These are phyloP conservation scores for Penicillium bialowiezense DNA, from an alignment of 495 filamentous ascomycete species.

Conservation along the genomic window DNA sequence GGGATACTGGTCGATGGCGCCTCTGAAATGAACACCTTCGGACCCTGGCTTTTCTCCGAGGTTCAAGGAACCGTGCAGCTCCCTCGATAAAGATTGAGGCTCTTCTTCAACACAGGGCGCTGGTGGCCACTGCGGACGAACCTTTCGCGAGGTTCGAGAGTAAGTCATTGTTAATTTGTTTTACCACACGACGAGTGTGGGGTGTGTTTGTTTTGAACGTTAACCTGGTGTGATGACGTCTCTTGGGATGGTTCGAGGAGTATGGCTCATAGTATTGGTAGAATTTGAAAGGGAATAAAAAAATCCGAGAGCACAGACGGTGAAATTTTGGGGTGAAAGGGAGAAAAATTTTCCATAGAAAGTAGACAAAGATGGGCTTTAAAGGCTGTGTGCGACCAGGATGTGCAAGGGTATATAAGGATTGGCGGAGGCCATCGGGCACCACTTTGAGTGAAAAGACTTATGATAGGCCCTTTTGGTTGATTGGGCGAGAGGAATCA, in stretches of 20 bases:
- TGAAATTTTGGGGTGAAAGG: conserved; percentile 3
- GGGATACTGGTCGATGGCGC: conserved; percentile 46
- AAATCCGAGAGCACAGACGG: conserved; percentile 2
- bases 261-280: conserved; percentile 23
- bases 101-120: conserved; percentile 47
- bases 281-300: conserved; percentile 9
- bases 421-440: conserved; percentile 22
- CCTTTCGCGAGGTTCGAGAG: conserved; percentile 14
- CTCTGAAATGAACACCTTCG: conserved; percentile 39
- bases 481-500: conserved; percentile 22
- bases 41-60: conserved; percentile 34
- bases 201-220: conserved; percentile 1
- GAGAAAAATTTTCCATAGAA: conserved; percentile 10
- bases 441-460: conserved; percentile 15
- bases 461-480: conserved; percentile 23
- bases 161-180: conserved; percentile 25
- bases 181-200: conserved; percentile 12
- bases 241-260: conserved; percentile 10
- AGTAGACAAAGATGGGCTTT: conserved; percentile 18
- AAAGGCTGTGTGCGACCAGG: conserved; percentile 13
- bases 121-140: conserved; percentile 37
- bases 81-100: conserved; percentile 37
- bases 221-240: conserved; percentile 22
- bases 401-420: conserved; percentile 22
- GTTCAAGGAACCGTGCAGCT: conserved; percentile 33